Base-by-base conservation (phyloP, 768 basidiomycete species). In the Podaxis sp. region DNA sequence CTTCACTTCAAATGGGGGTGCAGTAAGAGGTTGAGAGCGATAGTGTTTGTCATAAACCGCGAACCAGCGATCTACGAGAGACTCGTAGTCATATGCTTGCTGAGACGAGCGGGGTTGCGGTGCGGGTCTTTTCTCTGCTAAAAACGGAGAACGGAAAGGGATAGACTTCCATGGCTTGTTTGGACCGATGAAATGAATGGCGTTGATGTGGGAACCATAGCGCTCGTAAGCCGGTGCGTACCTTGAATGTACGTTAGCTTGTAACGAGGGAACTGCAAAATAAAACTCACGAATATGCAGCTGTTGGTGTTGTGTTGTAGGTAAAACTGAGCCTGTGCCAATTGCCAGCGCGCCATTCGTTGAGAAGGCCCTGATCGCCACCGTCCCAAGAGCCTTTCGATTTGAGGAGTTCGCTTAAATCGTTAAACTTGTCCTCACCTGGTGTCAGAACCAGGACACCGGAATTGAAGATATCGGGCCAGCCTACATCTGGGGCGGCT, bases 391-490 rank as follows among this genome's bases (percentile, higher is more conserved):
- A 89, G 14, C 95, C 96, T 67, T 88, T 89, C 16, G 84, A 75
- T 63, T 86, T 84, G 62, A 95, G 79, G 59, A 97, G 79, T 14
- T 81, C 74, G 62, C 79, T 81, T 60, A 98, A 78, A 55, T 89
- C 81, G 5, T 80, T 76, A 71, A 96, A 99, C 69, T 95, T 94
- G 63, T 88, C 85, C 66, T 90, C 82, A 9, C 87, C 86, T 1
- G 95, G 95, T 56, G 84, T 80, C 38, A 94, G 74, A 54, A 98
- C 94, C 75, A 99, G 82, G 50, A 98, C 88, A 40, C 97, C 97
- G 23, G 95, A 96, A 73, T 99, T 99, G 79, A 99, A 99, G 63
- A 97, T 95, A 74, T 99, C 97, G 42, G 97, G 97, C 97, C 97
- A 99, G 66, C 97, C 97, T 35, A 95, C 92, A 73, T 99, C 97